phyloP scores from a whole-genome alignment of 2,329 filamentous ascomycete species.

The Calonectria pseudoturangicola region DNA sequence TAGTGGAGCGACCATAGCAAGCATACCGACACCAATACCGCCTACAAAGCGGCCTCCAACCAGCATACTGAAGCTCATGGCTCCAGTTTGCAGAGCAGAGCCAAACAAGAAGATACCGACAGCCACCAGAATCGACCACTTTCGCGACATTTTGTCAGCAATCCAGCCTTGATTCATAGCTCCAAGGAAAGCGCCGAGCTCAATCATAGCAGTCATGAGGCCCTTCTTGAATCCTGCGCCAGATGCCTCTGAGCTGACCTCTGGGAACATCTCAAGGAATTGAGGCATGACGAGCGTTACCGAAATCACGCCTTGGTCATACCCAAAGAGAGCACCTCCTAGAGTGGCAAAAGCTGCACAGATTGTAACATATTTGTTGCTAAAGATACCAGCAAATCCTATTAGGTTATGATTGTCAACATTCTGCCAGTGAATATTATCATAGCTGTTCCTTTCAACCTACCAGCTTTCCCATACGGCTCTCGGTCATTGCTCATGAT shows the following conservation, averaged over 20 bases:
- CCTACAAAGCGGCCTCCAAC: constrained; percentile 65
- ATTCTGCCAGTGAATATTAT: neutral
- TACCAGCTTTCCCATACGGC: constrained; percentile 34
- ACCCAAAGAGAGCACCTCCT: constrained; percentile 41
- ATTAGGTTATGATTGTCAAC: neutral
- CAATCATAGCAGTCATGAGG: constrained; percentile 68
- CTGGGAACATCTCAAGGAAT: constrained; percentile 55
- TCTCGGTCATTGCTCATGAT: constrained; percentile 29
- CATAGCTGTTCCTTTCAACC: neutral
- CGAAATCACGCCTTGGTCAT: constrained; percentile 60
- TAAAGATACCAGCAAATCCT: constrained; percentile 36
- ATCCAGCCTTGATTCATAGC: constrained; percentile 41
- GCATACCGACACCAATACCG: constrained; percentile 65
- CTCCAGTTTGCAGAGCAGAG: constrained; percentile 65
- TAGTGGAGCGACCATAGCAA: constrained; percentile 63
- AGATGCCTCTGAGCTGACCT: constrained; percentile 55
- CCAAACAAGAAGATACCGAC: constrained; percentile 62
- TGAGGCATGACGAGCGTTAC: constrained; percentile 57
- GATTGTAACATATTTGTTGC: constrained; percentile 38
- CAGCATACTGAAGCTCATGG: constrained; percentile 63
- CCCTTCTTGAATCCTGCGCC: constrained; percentile 60
- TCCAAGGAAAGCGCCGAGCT: constrained; percentile 63
- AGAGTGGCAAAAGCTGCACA: constrained; percentile 38
- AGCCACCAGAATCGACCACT: constrained; percentile 58
- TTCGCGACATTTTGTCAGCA: constrained; percentile 56